phyloP scores from a whole-genome alignment of 768 basidiomycete species.

The Tephrocybe sp. region DNA sequence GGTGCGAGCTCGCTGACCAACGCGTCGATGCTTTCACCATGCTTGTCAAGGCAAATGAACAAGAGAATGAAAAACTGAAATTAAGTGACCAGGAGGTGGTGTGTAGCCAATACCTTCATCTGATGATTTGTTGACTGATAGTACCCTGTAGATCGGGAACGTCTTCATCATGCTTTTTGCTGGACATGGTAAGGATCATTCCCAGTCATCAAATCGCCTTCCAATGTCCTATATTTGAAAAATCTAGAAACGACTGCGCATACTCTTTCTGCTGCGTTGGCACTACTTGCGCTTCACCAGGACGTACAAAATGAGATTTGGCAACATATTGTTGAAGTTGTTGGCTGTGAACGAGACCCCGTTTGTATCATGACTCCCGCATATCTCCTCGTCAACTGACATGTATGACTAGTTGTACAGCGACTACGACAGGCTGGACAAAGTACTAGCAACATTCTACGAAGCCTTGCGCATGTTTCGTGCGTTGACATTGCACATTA shows the following conservation, averaged over 20 bases:
- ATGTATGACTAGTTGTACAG: constrained; percentile 38
- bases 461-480: constrained; percentile 43
- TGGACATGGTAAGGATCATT: constrained; percentile 45
- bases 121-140: not conserved
- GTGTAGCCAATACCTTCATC: constrained; percentile 3
- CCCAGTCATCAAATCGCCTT: not conserved
- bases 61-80: constrained; percentile 34
- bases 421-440: constrained; percentile 38
- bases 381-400: constrained; percentile 16
- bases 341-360: constrained; percentile 31
- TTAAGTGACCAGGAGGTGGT: constrained; percentile 40
- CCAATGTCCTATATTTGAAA: not conserved
- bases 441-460: constrained; percentile 39
- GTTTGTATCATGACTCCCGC: constrained; percentile 20
- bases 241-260: constrained; percentile 41
- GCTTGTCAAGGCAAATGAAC: constrained; percentile 44
- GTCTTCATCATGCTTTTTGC: constrained; percentile 50
- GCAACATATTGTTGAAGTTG: constrained; percentile 33
- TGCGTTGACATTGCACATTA: constrained; percentile 21
- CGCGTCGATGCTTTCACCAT: constrained; percentile 36
- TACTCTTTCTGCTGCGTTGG: constrained; percentile 39
- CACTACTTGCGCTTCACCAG: constrained; percentile 35
- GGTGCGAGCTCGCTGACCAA: not conserved
- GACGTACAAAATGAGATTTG: constrained; percentile 41
- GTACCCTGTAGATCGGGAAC: constrained; percentile 43